A percentile compares a stretch with the other conserved stretches of the same genome.
Conservation (phyloP, 2,329 filamentous ascomycete species). For the Apiospora arundinis region DNA sequence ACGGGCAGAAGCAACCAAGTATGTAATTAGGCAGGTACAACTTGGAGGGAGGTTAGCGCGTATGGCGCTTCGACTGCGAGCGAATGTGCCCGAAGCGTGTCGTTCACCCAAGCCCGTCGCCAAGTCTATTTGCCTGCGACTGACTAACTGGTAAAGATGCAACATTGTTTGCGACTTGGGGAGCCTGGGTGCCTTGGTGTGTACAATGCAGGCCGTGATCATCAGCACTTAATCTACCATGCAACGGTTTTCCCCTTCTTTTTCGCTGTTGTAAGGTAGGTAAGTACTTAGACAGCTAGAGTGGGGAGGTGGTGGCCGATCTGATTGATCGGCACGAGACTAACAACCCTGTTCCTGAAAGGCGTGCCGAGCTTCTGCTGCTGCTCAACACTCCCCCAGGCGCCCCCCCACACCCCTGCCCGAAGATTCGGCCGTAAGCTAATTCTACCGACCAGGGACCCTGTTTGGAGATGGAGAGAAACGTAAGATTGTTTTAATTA, state of each 20-base stretch:
- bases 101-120: background rate
- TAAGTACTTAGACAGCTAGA: background rate
- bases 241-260: background rate
- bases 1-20: background rate
- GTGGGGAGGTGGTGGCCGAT: background rate
- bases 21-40: background rate
- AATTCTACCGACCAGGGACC: background rate
- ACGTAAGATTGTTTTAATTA: slow-evolving; percentile 15
- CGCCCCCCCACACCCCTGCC: background rate
- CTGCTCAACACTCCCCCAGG: too few relatives aligned
- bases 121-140: background rate
- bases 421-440: background rate
- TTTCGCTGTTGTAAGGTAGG: background rate
- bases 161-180: slow-evolving; percentile 12
- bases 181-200: slow-evolving; percentile 6
- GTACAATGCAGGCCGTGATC: background rate
- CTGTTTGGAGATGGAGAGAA: background rate
- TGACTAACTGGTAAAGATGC: background rate
- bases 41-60: background rate
- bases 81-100: background rate
- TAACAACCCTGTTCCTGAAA: background rate
- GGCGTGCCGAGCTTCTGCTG: background rate
- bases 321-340: slow-evolving; percentile 10
- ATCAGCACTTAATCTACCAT: slow-evolving; percentile 5
- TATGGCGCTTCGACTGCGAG: background rate